phyloP scores from a whole-genome alignment of 148 eudicot species.

The Camellia japonica region DNA sequence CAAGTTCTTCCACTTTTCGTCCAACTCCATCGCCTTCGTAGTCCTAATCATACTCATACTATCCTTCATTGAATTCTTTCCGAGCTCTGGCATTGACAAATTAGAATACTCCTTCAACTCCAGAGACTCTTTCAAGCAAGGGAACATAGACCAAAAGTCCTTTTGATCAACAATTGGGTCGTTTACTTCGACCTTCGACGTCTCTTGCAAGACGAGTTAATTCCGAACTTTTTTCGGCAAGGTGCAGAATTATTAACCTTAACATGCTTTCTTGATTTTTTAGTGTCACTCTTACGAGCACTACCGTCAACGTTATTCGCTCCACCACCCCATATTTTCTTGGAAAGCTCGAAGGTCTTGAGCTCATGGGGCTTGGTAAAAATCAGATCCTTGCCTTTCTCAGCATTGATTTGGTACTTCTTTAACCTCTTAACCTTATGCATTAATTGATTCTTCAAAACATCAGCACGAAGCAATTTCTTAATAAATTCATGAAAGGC shows the following conservation, averaged over 20 bases:
- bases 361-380: slow-evolving; percentile 42
- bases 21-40: slow-evolving; percentile 32
- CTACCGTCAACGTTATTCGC: slow-evolving; percentile 2
- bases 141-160: slow-evolving; percentile 25
- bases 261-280: slow-evolving; percentile 14
- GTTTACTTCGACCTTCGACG: not conserved
- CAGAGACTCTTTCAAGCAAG: slow-evolving; percentile 18
- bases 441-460: slow-evolving; percentile 36
- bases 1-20: slow-evolving; percentile 42
- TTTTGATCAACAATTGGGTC: slow-evolving; percentile 4
- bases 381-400: slow-evolving; percentile 30
- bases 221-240: slow-evolving; percentile 6
- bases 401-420: slow-evolving; percentile 33
- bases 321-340: slow-evolving; percentile 52
- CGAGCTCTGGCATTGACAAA: slow-evolving; percentile 12
- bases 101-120: not conserved
- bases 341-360: slow-evolving; percentile 40
- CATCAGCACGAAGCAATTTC: slow-evolving; percentile 25
- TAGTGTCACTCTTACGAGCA: not conserved
- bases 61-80: slow-evolving; percentile 11
- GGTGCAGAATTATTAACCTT: not conserved
- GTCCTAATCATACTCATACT: slow-evolving; percentile 25
- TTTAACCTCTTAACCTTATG: slow-evolving; percentile 54
- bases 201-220: not conserved
- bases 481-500: slow-evolving; percentile 39